Evolutionary conservation across 257 asterid genomes (phyloP), one percentile per base, ranked within the genome.

Genomic region (Solanum stenotomum): DNA sequence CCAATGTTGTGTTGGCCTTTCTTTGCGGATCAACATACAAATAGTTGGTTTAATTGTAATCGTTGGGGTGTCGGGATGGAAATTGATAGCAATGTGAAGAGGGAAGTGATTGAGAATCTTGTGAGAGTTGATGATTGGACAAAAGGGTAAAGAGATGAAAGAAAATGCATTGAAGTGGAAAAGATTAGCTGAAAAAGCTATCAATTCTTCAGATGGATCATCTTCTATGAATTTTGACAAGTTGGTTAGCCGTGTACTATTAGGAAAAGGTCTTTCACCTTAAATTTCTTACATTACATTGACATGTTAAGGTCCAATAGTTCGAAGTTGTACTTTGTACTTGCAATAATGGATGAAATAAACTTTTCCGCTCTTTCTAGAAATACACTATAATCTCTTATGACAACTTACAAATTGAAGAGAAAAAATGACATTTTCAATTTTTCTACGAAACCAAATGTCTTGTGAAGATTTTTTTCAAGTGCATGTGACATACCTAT

Each of bases 1-100:
- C 90, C 91, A 3, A 76, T 88, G 85, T 29, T 89, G 14, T 89
- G 91, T 71, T 89, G 90, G 91, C 91, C 90, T 0, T 65, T 86
- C 31, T 89, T 81, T 35, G 89, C 87, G 1, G 90, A 88, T 8
- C 91, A 91, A 68, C 75, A 63, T 2, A 87, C 90, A 3, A 91
- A 89, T 29, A 87, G 91, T 29, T 85, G 90, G 92, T 88, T 33
- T 68, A 74, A 52, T 27, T 87, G 90, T 56, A 77, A 35, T 3
- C 35, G 38, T 16, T 86, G 65, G 91, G 91, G 89, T 5, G 82
- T 88, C 0, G 91, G 90, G 1, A 52, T 88, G 88, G 91, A 91
- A 49, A 88, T 89, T 4, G 90, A 61, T 49, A 83, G 72, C 63
- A 72, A 91, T 31, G 90, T 83, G 22, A 83, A 75, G 61, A 88